Conservation (phyloP, 345 rosid genomes). For the Brassica incana region DNA sequence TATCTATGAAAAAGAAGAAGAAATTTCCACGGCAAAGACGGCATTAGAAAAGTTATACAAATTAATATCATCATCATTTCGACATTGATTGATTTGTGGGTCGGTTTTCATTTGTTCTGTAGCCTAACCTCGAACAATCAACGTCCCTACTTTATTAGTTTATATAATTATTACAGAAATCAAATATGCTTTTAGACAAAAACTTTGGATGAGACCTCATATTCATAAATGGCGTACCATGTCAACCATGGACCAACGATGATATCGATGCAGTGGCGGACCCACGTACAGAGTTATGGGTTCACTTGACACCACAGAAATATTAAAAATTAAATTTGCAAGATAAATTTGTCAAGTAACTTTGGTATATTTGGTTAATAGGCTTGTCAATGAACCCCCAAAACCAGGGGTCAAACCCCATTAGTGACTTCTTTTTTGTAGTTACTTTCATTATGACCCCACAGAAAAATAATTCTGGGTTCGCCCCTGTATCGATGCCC, state of each 20-base stretch:
- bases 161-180: constrained; percentile 5
- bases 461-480: too few relatives aligned
- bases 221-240: constrained; percentile 33
- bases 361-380: too few relatives aligned
- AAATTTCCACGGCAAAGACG: background rate
- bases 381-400: too few relatives aligned
- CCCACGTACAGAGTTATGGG: too few relatives aligned
- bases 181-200: constrained; percentile 20
- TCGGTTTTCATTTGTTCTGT: constrained; percentile 31
- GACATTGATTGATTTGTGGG: constrained; percentile 33
- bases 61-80: constrained; percentile 30
- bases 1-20: constrained; percentile 3
- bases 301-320: too few relatives aligned
- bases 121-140: constrained; percentile 35
- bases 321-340: too few relatives aligned
- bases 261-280: constrained; percentile 4
- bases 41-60: background rate
- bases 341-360: too few relatives aligned
- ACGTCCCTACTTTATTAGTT: constrained; percentile 28
- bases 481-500: background rate
- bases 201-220: constrained; percentile 29
- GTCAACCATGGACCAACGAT: constrained; percentile 37
- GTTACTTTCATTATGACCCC: too few relatives aligned
- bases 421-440: too few relatives aligned
- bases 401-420: too few relatives aligned